phyloP scores from a whole-genome alignment of 306 rosid genomes.

The Sphenostylis stenocarpa region DNA sequence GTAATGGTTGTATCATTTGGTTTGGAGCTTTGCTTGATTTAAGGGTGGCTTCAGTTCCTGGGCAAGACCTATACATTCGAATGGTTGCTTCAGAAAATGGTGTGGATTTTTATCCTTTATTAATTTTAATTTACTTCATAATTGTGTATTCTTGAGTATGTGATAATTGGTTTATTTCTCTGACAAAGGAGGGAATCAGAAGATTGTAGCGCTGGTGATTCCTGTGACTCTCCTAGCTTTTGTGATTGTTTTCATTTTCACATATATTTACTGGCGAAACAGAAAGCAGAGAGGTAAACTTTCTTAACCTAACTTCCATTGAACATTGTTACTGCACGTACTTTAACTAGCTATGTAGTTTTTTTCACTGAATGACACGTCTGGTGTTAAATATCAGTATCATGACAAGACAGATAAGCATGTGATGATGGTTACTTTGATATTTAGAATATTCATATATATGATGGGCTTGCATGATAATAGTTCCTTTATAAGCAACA shows the following conservation, averaged over 20 bases:
- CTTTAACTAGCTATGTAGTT: not conserved
- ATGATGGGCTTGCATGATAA: not conserved
- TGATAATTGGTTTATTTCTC: not conserved
- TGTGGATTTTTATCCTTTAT: not conserved
- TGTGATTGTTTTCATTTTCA: not conserved
- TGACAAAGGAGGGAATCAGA: not conserved
- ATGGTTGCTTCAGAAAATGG: constrained; percentile 30
- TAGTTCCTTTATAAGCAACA: not conserved
- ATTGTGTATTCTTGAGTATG: not conserved
- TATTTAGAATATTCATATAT: not conserved
- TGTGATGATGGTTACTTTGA: not conserved
- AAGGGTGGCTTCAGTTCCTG: constrained; percentile 11
- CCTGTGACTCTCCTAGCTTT: not conserved
- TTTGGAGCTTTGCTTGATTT: constrained; percentile 42
- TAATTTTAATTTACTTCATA: not conserved
- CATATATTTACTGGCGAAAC: constrained; percentile 11
- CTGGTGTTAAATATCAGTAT: not conserved
- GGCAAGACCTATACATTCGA: constrained; percentile 39
- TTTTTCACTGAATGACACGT: not conserved
- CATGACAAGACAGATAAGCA: not conserved
- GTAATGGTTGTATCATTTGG: constrained; percentile 45
- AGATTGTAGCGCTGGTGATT: not conserved
- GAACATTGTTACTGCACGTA: not conserved
- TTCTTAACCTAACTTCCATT: not conserved
- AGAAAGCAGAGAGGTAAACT: constrained; percentile 17